phyloP scores from a whole-genome alignment of 2,329 filamentous ascomycete genomes.

The Periconia macrospinosa region DNA sequence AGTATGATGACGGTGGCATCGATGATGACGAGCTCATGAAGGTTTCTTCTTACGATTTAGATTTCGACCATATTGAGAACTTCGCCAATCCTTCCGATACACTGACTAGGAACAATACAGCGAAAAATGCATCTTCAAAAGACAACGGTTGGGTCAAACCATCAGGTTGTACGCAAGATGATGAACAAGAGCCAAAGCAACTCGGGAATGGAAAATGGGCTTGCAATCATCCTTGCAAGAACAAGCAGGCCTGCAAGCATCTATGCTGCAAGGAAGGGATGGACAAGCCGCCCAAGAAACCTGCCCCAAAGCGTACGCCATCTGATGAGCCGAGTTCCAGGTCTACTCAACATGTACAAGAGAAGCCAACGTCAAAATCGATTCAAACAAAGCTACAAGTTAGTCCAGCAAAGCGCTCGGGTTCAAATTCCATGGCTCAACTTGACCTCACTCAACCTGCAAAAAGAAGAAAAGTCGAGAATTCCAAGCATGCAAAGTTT shows the following conservation, averaged over 20 bases:
- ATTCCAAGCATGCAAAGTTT: constrained; percentile 20
- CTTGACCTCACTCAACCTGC: constrained; percentile 37
- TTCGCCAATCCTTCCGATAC: constrained; percentile 37
- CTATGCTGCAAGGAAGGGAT: constrained; percentile 72
- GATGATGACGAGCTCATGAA: constrained; percentile 57
- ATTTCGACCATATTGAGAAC: constrained; percentile 58
- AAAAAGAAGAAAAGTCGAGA: constrained; percentile 28
- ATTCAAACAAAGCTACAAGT: constrained; percentile 35
- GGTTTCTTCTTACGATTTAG: constrained; percentile 41
- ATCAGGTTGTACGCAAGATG: constrained; percentile 7
- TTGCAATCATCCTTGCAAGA: constrained; percentile 72
- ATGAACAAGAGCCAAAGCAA: constrained; percentile 48
- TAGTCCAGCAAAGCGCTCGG: constrained; percentile 26
- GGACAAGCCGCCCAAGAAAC: constrained; percentile 61
- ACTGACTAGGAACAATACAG: constrained; percentile 21
- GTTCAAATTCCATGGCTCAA: constrained; percentile 24
- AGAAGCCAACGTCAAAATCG: constrained; percentile 11
- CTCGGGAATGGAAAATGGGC: constrained; percentile 72
- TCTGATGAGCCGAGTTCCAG: constrained; percentile 11
- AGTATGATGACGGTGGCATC: constrained; percentile 57
- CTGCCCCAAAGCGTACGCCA: constrained; percentile 25
- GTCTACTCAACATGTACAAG: background rate
- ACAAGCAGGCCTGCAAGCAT: constrained; percentile 68
- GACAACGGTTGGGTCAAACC: constrained; percentile 4
- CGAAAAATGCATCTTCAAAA: constrained; percentile 17